Conservation (phyloP, 2,329 filamentous ascomycete species). For the Alternaria angustiovoidea region DNA sequence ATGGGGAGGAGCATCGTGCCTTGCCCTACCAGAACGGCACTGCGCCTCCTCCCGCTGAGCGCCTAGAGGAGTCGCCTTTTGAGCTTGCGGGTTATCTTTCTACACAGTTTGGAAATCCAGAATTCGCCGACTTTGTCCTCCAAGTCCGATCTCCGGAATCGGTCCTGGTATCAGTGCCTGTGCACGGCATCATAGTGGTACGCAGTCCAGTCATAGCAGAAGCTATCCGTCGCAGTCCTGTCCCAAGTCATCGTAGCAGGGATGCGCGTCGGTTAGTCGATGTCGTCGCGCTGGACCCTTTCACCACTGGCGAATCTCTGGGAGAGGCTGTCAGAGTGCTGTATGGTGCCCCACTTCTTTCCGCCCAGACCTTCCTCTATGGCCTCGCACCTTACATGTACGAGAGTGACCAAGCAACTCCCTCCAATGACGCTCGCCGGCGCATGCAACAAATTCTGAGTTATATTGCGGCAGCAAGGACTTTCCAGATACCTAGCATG, state of each 20-base stretch:
- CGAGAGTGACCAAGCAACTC: slow-evolving; percentile 30
- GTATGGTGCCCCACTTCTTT: slow-evolving; percentile 47
- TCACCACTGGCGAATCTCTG: slow-evolving; percentile 40
- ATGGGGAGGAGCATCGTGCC: slow-evolving; percentile 30
- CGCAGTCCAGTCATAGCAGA: slow-evolving; percentile 47
- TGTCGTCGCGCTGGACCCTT: slow-evolving; percentile 37
- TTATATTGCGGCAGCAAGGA: slow-evolving; percentile 69
- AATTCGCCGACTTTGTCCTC: slow-evolving; percentile 49
- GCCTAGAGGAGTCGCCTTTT: slow-evolving; percentile 37
- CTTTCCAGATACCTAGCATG: slow-evolving; percentile 65
- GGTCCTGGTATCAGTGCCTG: slow-evolving; percentile 42
- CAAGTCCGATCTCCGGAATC: slow-evolving; percentile 43
- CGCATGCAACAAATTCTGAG: slow-evolving; percentile 58
- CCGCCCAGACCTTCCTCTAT: slow-evolving; percentile 37
- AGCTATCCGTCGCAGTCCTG: slow-evolving; percentile 34
- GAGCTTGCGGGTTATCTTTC: slow-evolving; percentile 46
- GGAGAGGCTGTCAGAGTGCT: slow-evolving; percentile 48
- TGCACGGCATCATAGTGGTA: slow-evolving; percentile 47
- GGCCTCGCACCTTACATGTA: slow-evolving; percentile 40
- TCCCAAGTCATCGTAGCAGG: slow-evolving; percentile 30
- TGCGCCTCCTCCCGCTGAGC: slow-evolving; percentile 19
- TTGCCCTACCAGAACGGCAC: slow-evolving; percentile 30
- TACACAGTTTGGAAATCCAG: slow-evolving; percentile 45
- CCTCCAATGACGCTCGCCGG: slow-evolving; percentile 41
- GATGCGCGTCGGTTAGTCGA: slow-evolving; percentile 38